Base-by-base conservation (phyloP, 805 yeast species). In the Schwanniomyces yamadae region DNA sequence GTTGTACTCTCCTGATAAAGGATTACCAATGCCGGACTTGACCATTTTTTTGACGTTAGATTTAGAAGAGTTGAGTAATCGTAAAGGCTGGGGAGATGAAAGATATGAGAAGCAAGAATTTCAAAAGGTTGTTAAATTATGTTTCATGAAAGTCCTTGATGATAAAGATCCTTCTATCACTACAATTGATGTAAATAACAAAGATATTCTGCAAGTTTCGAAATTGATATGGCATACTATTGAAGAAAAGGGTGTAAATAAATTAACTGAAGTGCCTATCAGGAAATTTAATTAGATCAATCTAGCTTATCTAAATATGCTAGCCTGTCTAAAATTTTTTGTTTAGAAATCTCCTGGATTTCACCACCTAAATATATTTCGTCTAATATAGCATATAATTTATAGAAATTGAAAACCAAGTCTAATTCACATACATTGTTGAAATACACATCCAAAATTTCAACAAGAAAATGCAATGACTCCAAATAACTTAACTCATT, bases 51-150 rank as follows among this genome's bases (percentile, higher is more conserved):
- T 93, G 40, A 80, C 85, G 24, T 71, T 84, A 27, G 63, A 73
- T 52, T 59, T 43, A 41, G 73, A 61, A 5, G 70, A 67, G 26
- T 50, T 69, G 18, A 53, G 68, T 15, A 44, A 55, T 13, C 69
- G 98, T 37, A 79, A 78, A 8, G 95, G 95, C 1, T 93, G 84
- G 68, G 99, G 99, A 10, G 84, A 80, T n/a, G 99, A 93, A 58
- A 66, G 96, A 36, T 93, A 93, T 61, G 99, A 93, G 57, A 74
- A 72, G 18, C 56, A 59, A 4, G 79, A 73, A 32, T 84, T 93
- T 52, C 99, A 93, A 54, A 57, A 62, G n/a, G 66, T 65, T 24
- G 99, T 93, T 3, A 76, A 78, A 40, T 28, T 50, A 7, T 67
- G 79, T 42, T 93, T 90, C 53, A 63, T 70, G 36, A 44, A 55